A percentile compares a stretch with the other conserved stretches of the same genome.
These are phyloP conservation scores for Fusarium equiseti DNA, from an alignment of 2,329 filamentous ascomycete genomes.

Conservation along the genomic window DNA sequence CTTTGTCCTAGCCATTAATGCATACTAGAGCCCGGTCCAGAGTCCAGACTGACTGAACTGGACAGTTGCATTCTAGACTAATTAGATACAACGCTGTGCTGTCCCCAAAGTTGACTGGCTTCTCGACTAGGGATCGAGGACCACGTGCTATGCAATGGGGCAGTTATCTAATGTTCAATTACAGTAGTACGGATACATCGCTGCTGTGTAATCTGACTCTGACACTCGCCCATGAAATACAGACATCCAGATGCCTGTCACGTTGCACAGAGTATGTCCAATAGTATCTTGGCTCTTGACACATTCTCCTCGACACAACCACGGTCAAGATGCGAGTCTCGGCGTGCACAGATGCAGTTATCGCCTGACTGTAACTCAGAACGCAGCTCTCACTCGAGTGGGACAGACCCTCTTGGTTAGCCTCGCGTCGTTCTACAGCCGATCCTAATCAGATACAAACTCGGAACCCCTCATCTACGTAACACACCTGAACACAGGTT, in stretches of 20 bases:
- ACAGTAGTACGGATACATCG: not conserved
- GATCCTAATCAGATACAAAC: constrained; percentile 36
- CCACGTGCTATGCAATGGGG: constrained; percentile 26
- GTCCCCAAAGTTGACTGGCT: constrained; percentile 24
- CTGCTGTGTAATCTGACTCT: constrained; percentile 2
- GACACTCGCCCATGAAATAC: constrained; percentile 6
- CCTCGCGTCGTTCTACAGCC: constrained; percentile 13
- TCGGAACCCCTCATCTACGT: constrained; percentile 5
- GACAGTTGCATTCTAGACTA: constrained; percentile 22
- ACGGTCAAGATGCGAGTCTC: constrained; percentile 12
- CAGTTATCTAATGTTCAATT: constrained; percentile 2
- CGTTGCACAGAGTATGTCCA: not conserved
- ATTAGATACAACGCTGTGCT: constrained; percentile 6
- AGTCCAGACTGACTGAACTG: constrained; percentile 4
- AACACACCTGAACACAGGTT: constrained; percentile 1
- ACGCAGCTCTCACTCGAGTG: constrained; percentile 9
- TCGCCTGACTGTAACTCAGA: not conserved
- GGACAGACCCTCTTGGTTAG: constrained; percentile 11
- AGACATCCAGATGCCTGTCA: constrained; percentile 11
- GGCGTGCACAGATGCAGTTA: constrained; percentile 7
- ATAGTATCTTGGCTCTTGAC: not conserved
- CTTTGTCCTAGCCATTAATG: constrained; percentile 5
- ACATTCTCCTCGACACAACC: not conserved
- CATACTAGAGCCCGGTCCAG: not conserved
- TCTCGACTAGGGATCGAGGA: constrained; percentile 14